Conservation (phyloP, 176 grass and related monocot species). For the bread wheat (Triticum aestivum) region IWGSC_CS_RefSeq_v2.1 NC_057795.1:622702645-622703144, state of each 20-base stretch:
- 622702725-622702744: too few relatives aligned
- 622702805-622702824: slow-evolving; percentile 61
- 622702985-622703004: slow-evolving; percentile 12
- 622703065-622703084: too few relatives aligned
- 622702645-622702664: too few relatives aligned
- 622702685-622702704: too few relatives aligned
- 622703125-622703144: slow-evolving; percentile 88
- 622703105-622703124: slow-evolving; percentile 48
- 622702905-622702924: slow-evolving; percentile 45
- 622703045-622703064: not conserved
- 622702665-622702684: too few relatives aligned
- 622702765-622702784: not conserved
- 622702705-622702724: too few relatives aligned
- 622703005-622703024: not conserved
- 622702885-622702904: slow-evolving; percentile 2
- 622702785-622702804: slow-evolving; percentile 70
- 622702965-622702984: not conserved
- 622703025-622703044: not conserved
- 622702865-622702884: not conserved
- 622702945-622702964: not conserved
- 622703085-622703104: slow-evolving; percentile 60
- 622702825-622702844: slow-evolving; percentile 72
- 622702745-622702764: too few relatives aligned
- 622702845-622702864: slow-evolving; percentile 22
- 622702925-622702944: slow-evolving; percentile 33